Evolutionary conservation across 202 grass and related monocot genomes (phyloP).

Genomic region (Schoenoplectus triqueter): DNA sequence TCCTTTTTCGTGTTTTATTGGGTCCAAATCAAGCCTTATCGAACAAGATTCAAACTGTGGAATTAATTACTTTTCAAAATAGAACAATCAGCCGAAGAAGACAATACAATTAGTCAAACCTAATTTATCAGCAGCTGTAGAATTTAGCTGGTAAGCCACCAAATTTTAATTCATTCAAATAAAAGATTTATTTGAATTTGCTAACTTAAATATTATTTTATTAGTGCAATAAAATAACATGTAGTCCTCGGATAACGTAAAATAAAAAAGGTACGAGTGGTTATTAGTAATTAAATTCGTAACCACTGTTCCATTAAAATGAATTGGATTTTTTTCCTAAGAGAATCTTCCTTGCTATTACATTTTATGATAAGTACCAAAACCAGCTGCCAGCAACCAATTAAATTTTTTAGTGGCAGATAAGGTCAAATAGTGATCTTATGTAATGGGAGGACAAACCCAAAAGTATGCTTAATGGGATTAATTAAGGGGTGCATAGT

Average conservation of each 20-base stretch:
- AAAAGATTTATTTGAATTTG: background rate
- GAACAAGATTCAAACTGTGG: background rate
- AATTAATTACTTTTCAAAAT: background rate
- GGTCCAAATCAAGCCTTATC: slow-evolving; percentile 22
- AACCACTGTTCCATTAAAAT: slow-evolving; percentile 11
- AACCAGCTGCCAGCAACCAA: slow-evolving; percentile 13
- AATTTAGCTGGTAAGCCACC: background rate
- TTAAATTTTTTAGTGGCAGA: slow-evolving; percentile 26
- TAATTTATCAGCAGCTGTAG: slow-evolving; percentile 6
- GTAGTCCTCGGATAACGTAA: background rate
- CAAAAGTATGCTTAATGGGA: background rate
- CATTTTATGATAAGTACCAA: slow-evolving; percentile 13
- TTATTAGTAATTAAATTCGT: slow-evolving; percentile 6
- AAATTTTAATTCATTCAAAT: background rate
- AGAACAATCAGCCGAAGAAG: slow-evolving; percentile 6
- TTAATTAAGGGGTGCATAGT: slow-evolving; percentile 32
- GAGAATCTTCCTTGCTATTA: slow-evolving; percentile 34
- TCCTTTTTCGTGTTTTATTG: background rate
- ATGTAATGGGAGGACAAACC: background rate
- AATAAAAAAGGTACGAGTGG: background rate
- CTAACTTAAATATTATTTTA: background rate
- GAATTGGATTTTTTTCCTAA: background rate
- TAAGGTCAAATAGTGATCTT: slow-evolving; percentile 26
- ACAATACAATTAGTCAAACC: slow-evolving; percentile 22
- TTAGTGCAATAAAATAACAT: background rate